Base-by-base conservation (phyloP, 2,329 filamentous ascomycete genomes). In the Parasarocladium wereldwijsianum region DNA sequence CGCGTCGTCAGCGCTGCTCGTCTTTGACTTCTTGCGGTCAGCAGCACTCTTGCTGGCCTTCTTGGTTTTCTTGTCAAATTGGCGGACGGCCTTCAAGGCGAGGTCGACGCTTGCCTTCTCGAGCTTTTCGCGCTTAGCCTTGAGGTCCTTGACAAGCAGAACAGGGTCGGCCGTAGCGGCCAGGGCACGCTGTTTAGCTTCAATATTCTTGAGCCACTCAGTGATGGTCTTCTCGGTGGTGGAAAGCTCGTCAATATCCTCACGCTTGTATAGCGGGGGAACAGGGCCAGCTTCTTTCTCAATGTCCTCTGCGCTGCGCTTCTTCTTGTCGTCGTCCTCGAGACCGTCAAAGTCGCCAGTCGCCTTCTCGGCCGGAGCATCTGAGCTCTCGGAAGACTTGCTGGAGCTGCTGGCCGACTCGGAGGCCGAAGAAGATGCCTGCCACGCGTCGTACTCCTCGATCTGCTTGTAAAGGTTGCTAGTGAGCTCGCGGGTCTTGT, bases 131-230 rank as follows among this genome's bases (percentile, higher is more conserved):
- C 74, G 66, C 52, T 77, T 78, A 15, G 61, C 63, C 34, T 72
- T 59, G 17, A 93, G 53, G 17, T 93, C 86, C 45, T 76, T 75
- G 39, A 74, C 59, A 1, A 77, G 65, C 7, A 93, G 62, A 6
- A 76, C 75, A 0, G 84, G 81, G 40, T 96, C 75, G 8, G 83
- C 81, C 3, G 74, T 73, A 2, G 62, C 55, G 11, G 65, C 58
- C 3, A 93, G 69, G 40, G 71, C 75, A 17, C 74, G 69, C 52
- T 96, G 87, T 41, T 68, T 66, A 3, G 64, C 59, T 27, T 81
- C 55, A 47, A 80, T 77, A 39, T 78, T 68, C 18, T 74, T 67
- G 13, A 98, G 63, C 87, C 87, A 98, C 13, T 66, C 60, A 11
- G 65, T 57, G 12, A 76, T 70, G 10, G 69, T 64, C 17, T 71